These are phyloP conservation scores for Chalciporus chontae DNA, from an alignment of 768 basidiomycete species.

Conservation along the genomic window DNA sequence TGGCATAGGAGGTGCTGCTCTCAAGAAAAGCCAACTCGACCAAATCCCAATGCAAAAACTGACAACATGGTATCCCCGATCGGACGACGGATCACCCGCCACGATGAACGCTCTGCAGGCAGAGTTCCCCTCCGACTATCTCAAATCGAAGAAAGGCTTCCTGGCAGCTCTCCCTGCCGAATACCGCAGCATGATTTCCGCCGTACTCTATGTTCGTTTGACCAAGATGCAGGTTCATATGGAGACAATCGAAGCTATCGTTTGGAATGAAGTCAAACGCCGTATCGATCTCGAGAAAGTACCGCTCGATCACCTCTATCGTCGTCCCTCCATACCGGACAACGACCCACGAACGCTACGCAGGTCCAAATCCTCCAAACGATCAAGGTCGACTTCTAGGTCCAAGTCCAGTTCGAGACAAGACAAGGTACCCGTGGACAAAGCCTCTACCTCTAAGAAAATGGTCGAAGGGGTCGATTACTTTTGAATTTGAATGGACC, in stretches of 20 bases:
- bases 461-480: slow-evolving; percentile 34
- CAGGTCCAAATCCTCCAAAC: slow-evolving; percentile 5
- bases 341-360: neutral
- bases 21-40: slow-evolving; percentile 40
- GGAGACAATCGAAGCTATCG: slow-evolving; percentile 35
- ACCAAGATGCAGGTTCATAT: slow-evolving; percentile 35
- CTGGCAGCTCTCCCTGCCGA: slow-evolving; percentile 35
- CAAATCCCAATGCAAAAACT: slow-evolving; percentile 27
- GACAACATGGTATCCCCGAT: slow-evolving; percentile 28
- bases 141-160: slow-evolving; percentile 32
- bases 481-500: slow-evolving; percentile 29
- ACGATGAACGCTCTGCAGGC: slow-evolving; percentile 36
- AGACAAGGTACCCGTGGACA: neutral
- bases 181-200: slow-evolving; percentile 31
- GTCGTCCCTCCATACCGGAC: slow-evolving; percentile 6
- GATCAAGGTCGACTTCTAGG: slow-evolving; percentile 2
- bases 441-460: neutral
- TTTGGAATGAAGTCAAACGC: slow-evolving; percentile 33
- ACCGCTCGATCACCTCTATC: slow-evolving; percentile 19
- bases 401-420: slow-evolving; percentile 1
- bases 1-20: slow-evolving; percentile 42
- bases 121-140: slow-evolving; percentile 36
- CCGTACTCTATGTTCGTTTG: slow-evolving; percentile 34
- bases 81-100: slow-evolving; percentile 27
- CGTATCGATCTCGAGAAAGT: slow-evolving; percentile 28